Evolutionary conservation across 1,284 basidiomycete genomes (phyloP).

Genomic region (Coniferiporia sulphurascens): DNA sequence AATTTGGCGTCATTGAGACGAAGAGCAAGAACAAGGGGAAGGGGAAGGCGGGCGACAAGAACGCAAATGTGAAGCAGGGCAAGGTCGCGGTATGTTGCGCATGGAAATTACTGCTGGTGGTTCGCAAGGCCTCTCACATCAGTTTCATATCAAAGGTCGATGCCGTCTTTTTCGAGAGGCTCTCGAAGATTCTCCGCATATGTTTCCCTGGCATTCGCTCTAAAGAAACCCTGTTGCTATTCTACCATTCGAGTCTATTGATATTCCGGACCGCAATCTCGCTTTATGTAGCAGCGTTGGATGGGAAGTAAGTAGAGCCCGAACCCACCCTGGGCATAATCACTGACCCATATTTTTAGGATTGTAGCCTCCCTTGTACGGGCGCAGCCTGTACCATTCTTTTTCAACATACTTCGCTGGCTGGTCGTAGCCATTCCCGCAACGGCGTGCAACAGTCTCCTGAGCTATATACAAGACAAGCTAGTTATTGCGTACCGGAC

Average conservation of each 20-base stretch:
- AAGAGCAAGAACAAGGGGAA: conserved; percentile 37
- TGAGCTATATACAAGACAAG: conserved; percentile 92
- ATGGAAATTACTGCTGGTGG: not conserved
- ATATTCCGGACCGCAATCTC: conserved; percentile 88
- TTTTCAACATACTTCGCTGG: conserved; percentile 86
- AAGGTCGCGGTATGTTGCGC: conserved; percentile 57
- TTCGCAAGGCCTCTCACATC: conserved; percentile 15
- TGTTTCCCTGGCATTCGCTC: conserved; percentile 84
- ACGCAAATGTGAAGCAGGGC: conserved; percentile 36
- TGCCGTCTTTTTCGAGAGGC: conserved; percentile 81
- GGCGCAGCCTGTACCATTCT: conserved; percentile 75
- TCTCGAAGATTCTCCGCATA: conserved; percentile 77
- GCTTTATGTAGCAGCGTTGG: conserved; percentile 92
- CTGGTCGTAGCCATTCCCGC: conserved; percentile 91
- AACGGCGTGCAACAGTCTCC: conserved; percentile 96
- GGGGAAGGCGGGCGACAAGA: conserved; percentile 30
- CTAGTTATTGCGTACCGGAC: conserved; percentile 91
- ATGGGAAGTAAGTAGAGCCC: conserved; percentile 69
- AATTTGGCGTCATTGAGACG: conserved; percentile 21
- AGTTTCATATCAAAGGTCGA: conserved; percentile 58
- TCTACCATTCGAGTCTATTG: conserved; percentile 85
- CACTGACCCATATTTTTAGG: conserved; percentile 48
- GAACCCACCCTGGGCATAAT: conserved; percentile 63
- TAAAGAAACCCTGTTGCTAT: conserved; percentile 82
- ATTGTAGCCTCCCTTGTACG: conserved; percentile 96